These are phyloP conservation scores for Solanum chacoense DNA, from an alignment of 305 asterid species.

Conservation along the genomic window DNA sequence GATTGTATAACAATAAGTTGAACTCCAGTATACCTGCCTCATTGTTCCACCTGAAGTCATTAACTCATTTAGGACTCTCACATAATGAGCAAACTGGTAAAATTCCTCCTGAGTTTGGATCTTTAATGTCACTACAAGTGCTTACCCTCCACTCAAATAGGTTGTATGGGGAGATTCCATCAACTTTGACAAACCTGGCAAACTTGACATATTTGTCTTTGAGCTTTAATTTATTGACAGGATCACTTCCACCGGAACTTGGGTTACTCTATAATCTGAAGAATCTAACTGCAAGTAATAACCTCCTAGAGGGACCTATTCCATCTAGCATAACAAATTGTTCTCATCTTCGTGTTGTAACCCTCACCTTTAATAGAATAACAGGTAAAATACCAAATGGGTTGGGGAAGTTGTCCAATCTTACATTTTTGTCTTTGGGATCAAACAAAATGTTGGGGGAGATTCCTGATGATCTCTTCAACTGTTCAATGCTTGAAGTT, in stretches of 20 bases:
- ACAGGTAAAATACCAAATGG: constrained; percentile 45
- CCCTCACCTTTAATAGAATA: constrained; percentile 28
- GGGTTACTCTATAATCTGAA: constrained; percentile 49
- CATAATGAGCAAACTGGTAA: constrained; percentile 38
- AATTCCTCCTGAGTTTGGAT: constrained; percentile 40
- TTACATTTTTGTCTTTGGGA: constrained; percentile 38
- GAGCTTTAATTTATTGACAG: constrained; percentile 51
- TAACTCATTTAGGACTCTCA: constrained; percentile 48
- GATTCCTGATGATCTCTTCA: constrained; percentile 54
- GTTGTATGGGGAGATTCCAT: constrained; percentile 58
- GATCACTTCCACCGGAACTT: constrained; percentile 48
- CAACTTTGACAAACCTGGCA: constrained; percentile 36
- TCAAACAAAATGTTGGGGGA: constrained; percentile 36
- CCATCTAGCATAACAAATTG: constrained; percentile 60
- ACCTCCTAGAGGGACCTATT: constrained; percentile 46
- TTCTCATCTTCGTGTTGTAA: constrained; percentile 36
- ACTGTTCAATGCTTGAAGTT: constrained; percentile 41
- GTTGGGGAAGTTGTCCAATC: constrained; percentile 32
- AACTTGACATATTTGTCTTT: constrained; percentile 56
- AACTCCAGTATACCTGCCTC: constrained; percentile 58
- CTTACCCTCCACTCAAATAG: constrained; percentile 63
- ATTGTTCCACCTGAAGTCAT: constrained; percentile 36
- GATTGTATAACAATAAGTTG: constrained; percentile 41
- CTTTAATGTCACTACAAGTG: constrained; percentile 37
- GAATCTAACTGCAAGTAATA: constrained; percentile 41